Base-by-base conservation (phyloP, 2,329 filamentous ascomycete genomes). In the Cladobotryum protrusum region DNA sequence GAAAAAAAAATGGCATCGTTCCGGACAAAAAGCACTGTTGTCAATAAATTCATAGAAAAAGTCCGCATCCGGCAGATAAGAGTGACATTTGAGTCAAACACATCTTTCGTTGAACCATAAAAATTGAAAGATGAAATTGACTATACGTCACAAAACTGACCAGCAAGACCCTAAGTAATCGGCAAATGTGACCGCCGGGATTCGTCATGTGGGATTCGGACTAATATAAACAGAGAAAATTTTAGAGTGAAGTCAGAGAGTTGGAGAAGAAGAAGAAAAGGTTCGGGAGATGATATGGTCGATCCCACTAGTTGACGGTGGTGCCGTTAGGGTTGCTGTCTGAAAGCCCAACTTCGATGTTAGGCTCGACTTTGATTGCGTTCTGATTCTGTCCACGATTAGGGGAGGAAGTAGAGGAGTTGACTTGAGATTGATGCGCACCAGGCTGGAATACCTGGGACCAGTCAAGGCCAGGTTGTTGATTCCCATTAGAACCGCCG, bases 391-490 rank as follows among this genome's bases (percentile, higher is more conserved):
- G 78, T 69, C 78, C 76, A 77, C 79, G 74, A 75, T 84, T 84
- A 77, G 83, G 72, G 76, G 45, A 49, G 48, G 52, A 54, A 56
- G 51, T 72, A 71, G 79, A 82, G 65, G 77, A 75, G 73, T 73
- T 44, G 50, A 50, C 71, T 75, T 79, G 74, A 79, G 78, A 69
- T 76, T 82, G 74, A 70, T 85, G 80, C 72, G 80, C 76, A 78
- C 82, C 83, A 73, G 83, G 70, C 73, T 84, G 85, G 74, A 88
- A 88, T 82, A 89, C 86, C 67, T 85, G 79, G 63, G 84, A 79
- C 86, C 86, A 89, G 72, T 89, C 85, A 73, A 86, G 73, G 73
- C 77, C 70, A 66, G 76, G 73, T 71, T 79, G 75, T 70, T 83
- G 80, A 68, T 77, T 77, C 69, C 76, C 71, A 70, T 77, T 78